Percentiles rank a stretch among this genome's conserved stretches.
Evolutionary conservation across 768 basidiomycete species (phyloP).

Genomic region (Lepiota brunneoincarnata): DNA sequence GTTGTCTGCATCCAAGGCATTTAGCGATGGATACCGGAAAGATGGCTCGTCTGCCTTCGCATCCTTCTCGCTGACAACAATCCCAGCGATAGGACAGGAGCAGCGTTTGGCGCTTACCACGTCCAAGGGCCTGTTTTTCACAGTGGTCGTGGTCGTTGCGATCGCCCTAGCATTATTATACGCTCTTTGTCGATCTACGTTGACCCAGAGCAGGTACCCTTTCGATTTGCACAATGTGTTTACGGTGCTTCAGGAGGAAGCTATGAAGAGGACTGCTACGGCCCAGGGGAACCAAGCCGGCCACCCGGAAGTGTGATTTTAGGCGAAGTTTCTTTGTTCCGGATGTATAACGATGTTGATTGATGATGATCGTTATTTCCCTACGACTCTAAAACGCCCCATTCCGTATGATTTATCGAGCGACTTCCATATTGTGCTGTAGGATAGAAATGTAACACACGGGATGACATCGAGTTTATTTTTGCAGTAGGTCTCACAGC

Average conservation of each 20-base stretch:
- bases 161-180: neutral
- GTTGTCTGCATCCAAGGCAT: conserved; percentile 13
- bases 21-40: conserved; percentile 12
- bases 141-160: neutral
- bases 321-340: too few relatives aligned
- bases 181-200: neutral
- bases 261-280: neutral
- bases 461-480: too few relatives aligned
- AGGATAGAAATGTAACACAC: too few relatives aligned
- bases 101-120: conserved; percentile 4
- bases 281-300: too few relatives aligned
- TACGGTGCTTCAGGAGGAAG: neutral
- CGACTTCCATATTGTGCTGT: too few relatives aligned
- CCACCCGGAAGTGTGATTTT: too few relatives aligned
- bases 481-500: too few relatives aligned
- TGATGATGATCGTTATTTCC: too few relatives aligned
- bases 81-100: conserved; percentile 1
- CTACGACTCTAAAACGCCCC: too few relatives aligned
- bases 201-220: conserved; percentile 3
- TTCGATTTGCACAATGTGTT: conserved; percentile 6
- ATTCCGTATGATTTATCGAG: too few relatives aligned
- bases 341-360: too few relatives aligned
- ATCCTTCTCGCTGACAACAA: neutral
- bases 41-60: neutral
- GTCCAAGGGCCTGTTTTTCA: conserved; percentile 6